Base-by-base conservation (phyloP, 116 monocot species). In the Papilionanthe hybrid region DNA sequence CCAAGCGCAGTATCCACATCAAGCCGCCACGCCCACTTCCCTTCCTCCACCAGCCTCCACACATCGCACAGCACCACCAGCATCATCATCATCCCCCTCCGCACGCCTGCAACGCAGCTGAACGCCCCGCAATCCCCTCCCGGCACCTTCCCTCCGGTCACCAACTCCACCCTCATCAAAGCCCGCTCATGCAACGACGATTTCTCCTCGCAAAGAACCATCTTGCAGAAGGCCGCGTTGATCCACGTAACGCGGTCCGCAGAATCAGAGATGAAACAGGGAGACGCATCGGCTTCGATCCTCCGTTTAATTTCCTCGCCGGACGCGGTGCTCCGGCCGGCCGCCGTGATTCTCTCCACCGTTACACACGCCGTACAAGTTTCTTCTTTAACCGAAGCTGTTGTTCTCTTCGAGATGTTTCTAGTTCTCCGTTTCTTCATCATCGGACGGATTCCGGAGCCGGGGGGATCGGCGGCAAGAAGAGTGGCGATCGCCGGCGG, bases 31-130 rank as follows among this genome's bases (percentile, higher is more conserved):
- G 82, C 82, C 25, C 80, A 86, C 20, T 75, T 75, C 4, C 91
- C 91, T 25, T 63, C 84, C 7, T 29, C 86, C 44, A 86, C 10
- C 71, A 53, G 4, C 53, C 88, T 17, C 88, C 91, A 91, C n/a
- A 91, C 91, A 78, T 91, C 91, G 72, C 91, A 91, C 29, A 88
- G 91, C 27, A 75, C 91, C 72, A 83, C 88, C 49, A 91, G 69
- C 23, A 82, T 71, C 55, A 81, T 71, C 55, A 81, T 74, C 72
- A 48, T 66, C 60, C 86, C 81, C 41, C 72, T 57, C 75, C 85
- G 30, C 45, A 86, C 86, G 1, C 86, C 56, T 53, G 83, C 88
- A 18, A 79, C 57, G 79, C 91, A 86, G 15, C 83, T 83, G 77
- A 86, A 53, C 15, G 17, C 53, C 53, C 53, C 53, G 15, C 53